Conservation (phyloP, 2,329 filamentous ascomycete genomes). For the Sporothrix inflata region DNA sequence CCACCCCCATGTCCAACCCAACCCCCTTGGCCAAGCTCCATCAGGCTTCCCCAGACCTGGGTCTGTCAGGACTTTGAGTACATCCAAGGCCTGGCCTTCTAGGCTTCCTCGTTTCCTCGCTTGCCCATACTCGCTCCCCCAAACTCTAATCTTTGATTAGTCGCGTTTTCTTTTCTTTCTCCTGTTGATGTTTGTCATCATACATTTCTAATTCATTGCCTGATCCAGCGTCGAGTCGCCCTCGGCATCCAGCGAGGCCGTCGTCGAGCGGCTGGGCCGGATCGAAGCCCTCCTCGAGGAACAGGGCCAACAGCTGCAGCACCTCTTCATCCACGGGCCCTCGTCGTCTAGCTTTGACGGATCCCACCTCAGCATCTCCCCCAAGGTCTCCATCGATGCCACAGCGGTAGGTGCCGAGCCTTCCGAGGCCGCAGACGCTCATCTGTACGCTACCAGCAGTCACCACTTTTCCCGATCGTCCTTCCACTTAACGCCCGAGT, state of each 20-base stretch:
- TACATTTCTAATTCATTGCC: not conserved
- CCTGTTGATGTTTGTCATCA: not conserved
- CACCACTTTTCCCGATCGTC: not conserved
- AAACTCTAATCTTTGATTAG: not conserved
- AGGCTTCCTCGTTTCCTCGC: not conserved
- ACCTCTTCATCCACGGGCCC: not conserved
- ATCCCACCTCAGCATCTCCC: conserved; percentile 3
- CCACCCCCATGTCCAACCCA: not conserved
- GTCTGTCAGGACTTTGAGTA: not conserved
- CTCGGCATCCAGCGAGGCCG: conserved; percentile 36
- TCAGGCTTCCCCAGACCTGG: not conserved
- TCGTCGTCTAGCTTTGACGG: not conserved
- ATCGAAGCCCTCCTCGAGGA: conserved; percentile 43
- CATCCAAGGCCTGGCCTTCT: not conserved
- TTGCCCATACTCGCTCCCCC: not conserved
- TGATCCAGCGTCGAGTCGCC: conserved; percentile 27
- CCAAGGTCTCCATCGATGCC: conserved; percentile 2
- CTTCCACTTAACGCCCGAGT: not conserved
- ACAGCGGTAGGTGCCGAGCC: not conserved
- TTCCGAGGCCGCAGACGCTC: not conserved
- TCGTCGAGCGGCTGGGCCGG: conserved; percentile 44
- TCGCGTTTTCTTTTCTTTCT: not conserved
- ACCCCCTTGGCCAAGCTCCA: not conserved
- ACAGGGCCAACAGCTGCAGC: conserved; percentile 21
- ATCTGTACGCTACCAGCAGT: not conserved